A percentile compares a stretch with the other conserved stretches of the same genome.
These are phyloP conservation scores for Astragalus membranaceus DNA, from an alignment of 306 rosid species.

Conservation along the genomic window DNA sequence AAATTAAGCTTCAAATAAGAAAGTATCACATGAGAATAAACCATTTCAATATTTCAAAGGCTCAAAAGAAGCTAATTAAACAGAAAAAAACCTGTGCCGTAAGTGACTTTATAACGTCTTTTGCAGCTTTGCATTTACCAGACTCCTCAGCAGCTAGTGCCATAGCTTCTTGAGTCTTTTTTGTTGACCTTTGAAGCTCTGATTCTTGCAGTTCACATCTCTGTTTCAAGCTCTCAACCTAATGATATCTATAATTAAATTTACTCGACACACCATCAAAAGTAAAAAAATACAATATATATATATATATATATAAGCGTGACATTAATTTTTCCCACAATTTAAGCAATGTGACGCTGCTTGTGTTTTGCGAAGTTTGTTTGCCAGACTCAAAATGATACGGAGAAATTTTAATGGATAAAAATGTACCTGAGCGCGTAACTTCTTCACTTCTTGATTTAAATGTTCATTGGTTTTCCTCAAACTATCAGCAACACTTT, in stretches of 20 bases:
- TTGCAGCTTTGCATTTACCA: constrained; percentile 74
- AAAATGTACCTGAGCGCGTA: constrained; percentile 65
- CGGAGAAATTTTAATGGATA: background rate
- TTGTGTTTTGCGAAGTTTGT: background rate
- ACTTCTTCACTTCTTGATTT: constrained; percentile 71
- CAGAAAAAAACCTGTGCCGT: constrained; percentile 69
- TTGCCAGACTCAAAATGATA: background rate
- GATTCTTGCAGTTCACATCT: constrained; percentile 79
- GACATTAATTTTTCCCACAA: background rate
- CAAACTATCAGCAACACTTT: constrained; percentile 66
- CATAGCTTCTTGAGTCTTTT: constrained; percentile 77
- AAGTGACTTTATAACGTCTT: constrained; percentile 91
- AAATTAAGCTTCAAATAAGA: background rate
- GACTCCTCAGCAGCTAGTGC: constrained; percentile 81
- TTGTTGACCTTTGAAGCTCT: constrained; percentile 72
- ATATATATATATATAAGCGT: background rate
- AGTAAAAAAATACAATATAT: background rate
- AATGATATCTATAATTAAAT: constrained; percentile 22
- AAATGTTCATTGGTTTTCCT: constrained; percentile 86
- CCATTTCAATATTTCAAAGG: constrained; percentile 8
- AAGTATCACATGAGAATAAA: constrained; percentile 8
- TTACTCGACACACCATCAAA: background rate
- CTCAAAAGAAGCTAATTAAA: constrained; percentile 13
- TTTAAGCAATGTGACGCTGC: background rate
- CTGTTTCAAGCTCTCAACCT: constrained; percentile 81